Base-by-base conservation (phyloP, 1,139 yeast species). In the Diutina catenulata region DNA sequence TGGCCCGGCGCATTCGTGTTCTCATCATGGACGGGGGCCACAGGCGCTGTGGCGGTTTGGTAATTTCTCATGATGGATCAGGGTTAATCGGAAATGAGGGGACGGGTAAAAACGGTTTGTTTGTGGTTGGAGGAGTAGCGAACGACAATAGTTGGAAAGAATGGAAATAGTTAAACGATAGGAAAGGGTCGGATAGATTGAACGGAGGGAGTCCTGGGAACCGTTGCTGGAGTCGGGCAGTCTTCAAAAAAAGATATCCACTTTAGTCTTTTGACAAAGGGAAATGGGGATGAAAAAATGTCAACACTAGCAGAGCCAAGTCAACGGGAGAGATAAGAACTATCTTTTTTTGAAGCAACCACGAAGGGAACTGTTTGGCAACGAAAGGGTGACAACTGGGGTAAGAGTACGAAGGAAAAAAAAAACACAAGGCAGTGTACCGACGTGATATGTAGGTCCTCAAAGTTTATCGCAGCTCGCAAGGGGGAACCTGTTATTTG, bases 181-280 rank as follows among this genome's bases (percentile, higher is more conserved):
- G 6, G 16, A 15, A 20, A 20, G 31, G 16, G 11, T 27, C 19
- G 9, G 16, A n/a, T 11, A 3, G 31, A 20, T 13, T n/a, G n/a
- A n/a, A n/a, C n/a, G n/a, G n/a, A n/a, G n/a, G n/a, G n/a, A n/a
- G n/a, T n/a, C n/a, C n/a, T n/a, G n/a, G n/a, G n/a, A n/a, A n/a
- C n/a, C n/a, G 21, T 31, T 31, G 25, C 35, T 19, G n/a, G 18
- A n/a, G n/a, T n/a, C n/a, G n/a, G n/a, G n/a, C n/a, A n/a, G n/a
- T n/a, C n/a, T n/a, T n/a, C 25, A 31, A 26, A 31, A 26, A 31
- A 5, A 13, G 13, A 13, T 14, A 27, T 20, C 35, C 35, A 18
- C 35, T 31, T 31, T 31, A 31, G 35, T 31, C 22, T 16, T 31
- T 14, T 21, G 21, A 31, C 35, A 31, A 31, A 31, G 35, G 35